Conservation (phyloP, 2,329 filamentous ascomycete genomes). For the Lasiodiplodia gonubiensis region DNA sequence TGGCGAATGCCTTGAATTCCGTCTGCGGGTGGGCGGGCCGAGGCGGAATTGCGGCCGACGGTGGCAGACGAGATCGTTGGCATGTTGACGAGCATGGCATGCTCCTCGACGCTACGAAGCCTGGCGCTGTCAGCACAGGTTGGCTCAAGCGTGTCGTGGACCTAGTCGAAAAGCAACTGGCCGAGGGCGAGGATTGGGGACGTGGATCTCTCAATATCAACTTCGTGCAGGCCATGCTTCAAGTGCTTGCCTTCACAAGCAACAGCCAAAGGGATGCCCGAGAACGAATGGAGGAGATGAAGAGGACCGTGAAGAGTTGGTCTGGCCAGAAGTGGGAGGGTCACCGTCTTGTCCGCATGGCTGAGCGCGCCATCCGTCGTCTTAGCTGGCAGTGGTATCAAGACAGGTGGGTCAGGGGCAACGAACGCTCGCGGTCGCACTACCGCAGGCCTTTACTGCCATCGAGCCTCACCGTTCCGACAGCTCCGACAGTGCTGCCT, state of each 20-base stretch:
- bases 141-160: constrained; percentile 90
- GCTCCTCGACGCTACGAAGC: constrained; percentile 73
- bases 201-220: constrained; percentile 64
- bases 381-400: constrained; percentile 87
- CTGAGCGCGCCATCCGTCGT: constrained; percentile 81
- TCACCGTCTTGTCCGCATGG: constrained; percentile 77
- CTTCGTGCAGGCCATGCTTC: constrained; percentile 50
- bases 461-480: constrained; percentile 73
- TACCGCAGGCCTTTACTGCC: constrained; percentile 80
- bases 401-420: constrained; percentile 72
- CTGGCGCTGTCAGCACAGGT: constrained; percentile 68
- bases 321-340: constrained; percentile 84
- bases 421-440: constrained; percentile 60
- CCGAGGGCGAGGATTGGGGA: constrained; percentile 87
- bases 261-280: constrained; percentile 38
- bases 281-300: constrained; percentile 47
- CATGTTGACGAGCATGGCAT: constrained; percentile 87
- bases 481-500: constrained; percentile 90
- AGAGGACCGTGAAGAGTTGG: constrained; percentile 58
- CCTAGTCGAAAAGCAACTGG: constrained; percentile 86
- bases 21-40: constrained; percentile 94
- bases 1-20: constrained; percentile 93
- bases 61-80: constrained; percentile 82
- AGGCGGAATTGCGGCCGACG: constrained; percentile 79
- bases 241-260: constrained; percentile 53